Evolutionary conservation across 495 filamentous ascomycete species (phyloP).

Genomic region (Xylaria scruposa): DNA sequence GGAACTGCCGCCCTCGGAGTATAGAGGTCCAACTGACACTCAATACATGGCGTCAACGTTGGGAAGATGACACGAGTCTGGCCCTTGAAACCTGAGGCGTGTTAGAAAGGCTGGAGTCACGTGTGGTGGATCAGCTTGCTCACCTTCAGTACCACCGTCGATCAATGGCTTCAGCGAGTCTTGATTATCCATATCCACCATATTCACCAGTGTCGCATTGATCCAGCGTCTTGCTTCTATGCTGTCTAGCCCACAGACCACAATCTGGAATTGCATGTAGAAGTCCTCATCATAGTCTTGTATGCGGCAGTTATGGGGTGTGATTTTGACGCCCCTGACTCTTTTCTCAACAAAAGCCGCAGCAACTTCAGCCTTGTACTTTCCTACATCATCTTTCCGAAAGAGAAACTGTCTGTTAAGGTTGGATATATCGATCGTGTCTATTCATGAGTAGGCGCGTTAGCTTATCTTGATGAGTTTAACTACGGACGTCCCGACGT

Average conservation of each 20-base stretch:
- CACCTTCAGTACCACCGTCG: conserved; percentile 95
- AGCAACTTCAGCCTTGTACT: conserved; percentile 91
- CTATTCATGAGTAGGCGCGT: conserved; percentile 49
- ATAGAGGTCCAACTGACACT: conserved; percentile 98
- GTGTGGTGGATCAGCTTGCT: not conserved
- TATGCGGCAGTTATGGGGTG: conserved; percentile 90
- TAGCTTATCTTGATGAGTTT: conserved; percentile 33
- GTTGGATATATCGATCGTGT: conserved; percentile 98
- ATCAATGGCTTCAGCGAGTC: conserved; percentile 91
- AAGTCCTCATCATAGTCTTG: conserved; percentile 98
- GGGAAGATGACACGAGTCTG: conserved; percentile 93
- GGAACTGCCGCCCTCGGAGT: conserved; percentile 92
- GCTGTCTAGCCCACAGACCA: conserved; percentile 96
- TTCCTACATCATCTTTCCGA: conserved; percentile 88
- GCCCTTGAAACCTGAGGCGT: conserved; percentile 79
- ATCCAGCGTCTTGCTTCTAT: conserved; percentile 99
- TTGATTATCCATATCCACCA: conserved; percentile 75
- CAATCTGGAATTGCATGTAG: conserved; percentile 95
- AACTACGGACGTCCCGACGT: conserved; percentile 2
- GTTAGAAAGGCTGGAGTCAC: conserved; percentile 40
- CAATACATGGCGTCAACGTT: conserved; percentile 91
- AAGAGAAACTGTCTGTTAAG: conserved; percentile 98
- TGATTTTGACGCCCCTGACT: conserved; percentile 90
- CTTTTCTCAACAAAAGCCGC: conserved; percentile 88
- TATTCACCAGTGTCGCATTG: conserved; percentile 87